Evolutionary conservation across 192 early-diverging fungal genomes (phyloP).

Genomic region (Lobosporangium transversale): DNA sequence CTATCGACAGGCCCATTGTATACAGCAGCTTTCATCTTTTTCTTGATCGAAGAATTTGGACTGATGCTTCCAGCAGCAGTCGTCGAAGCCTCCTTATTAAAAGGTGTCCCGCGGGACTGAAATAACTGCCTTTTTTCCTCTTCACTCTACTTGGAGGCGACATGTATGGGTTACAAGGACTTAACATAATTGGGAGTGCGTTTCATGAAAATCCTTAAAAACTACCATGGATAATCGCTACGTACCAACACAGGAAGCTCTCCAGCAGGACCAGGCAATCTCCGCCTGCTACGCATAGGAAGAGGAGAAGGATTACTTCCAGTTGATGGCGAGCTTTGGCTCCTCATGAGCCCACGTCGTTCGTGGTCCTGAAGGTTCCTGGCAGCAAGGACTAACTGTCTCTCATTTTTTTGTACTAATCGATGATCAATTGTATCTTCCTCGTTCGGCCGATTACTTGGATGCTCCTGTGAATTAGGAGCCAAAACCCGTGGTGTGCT

Average conservation of each 20-base stretch:
- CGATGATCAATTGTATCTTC: slow-evolving; percentile 10
- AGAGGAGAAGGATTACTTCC: neutral
- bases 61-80: neutral
- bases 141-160: slow-evolving; percentile 16
- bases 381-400: neutral
- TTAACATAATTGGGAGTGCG: no score
- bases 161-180: neutral
- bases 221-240: no score
- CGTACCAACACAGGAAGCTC: slow-evolving; percentile 36
- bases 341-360: slow-evolving; percentile 12
- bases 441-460: slow-evolving; percentile 11
- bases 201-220: no score
- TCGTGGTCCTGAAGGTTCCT: slow-evolving; percentile 8
- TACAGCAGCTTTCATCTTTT: slow-evolving; percentile 30
- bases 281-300: slow-evolving; percentile 2
- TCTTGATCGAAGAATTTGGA: slow-evolving; percentile 34
- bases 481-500: neutral
- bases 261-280: slow-evolving; percentile 40
- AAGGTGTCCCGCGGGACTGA: slow-evolving; percentile 23
- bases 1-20: slow-evolving; percentile 26
- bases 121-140: slow-evolving; percentile 36
- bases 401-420: no score
- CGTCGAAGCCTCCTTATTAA: slow-evolving; percentile 5
- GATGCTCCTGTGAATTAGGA: slow-evolving; percentile 9
- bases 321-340: slow-evolving; percentile 20